Conservation (phyloP, 129 eudicot genomes). For the Saposhnikovia divaricata region DNA sequence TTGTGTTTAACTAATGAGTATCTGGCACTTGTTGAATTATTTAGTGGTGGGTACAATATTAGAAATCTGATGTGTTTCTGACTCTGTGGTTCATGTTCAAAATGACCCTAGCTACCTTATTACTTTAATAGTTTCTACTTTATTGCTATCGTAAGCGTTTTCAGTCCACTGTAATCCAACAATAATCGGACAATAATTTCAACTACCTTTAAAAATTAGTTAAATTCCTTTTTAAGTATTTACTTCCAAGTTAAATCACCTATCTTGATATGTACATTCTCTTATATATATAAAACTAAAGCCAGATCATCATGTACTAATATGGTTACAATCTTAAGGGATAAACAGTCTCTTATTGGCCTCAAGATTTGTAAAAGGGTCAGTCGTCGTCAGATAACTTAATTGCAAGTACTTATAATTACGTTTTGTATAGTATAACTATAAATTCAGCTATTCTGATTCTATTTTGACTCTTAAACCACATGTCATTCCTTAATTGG, state of each 20-base stretch:
- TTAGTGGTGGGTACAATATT: neutral
- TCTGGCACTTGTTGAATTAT: slow-evolving; percentile 1
- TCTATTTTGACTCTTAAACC: too few species aligned
- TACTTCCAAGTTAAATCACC: neutral
- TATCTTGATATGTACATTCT: neutral
- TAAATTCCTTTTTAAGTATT: neutral
- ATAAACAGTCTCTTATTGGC: neutral
- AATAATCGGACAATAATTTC: neutral
- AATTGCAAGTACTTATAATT: too few species aligned
- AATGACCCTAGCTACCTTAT: slow-evolving; percentile 37
- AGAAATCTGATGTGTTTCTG: neutral
- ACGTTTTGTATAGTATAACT: too few species aligned
- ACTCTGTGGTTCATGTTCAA: slow-evolving; percentile 39
- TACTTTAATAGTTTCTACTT: neutral
- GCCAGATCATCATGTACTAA: neutral
- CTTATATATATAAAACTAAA: neutral
- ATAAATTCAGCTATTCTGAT: too few species aligned
- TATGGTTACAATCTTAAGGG: neutral
- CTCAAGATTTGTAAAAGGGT: neutral
- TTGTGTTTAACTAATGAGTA: neutral
- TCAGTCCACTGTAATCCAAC: neutral
- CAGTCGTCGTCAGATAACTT: too few species aligned
- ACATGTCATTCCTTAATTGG: too few species aligned
- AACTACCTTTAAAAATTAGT: neutral
- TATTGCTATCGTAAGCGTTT: neutral